Evolutionary conservation across 2,329 filamentous ascomycete species (phyloP), one percentile per base, ranked within the genome.

Genomic region (Ophiocordyceps camponoti-saundersi): DNA sequence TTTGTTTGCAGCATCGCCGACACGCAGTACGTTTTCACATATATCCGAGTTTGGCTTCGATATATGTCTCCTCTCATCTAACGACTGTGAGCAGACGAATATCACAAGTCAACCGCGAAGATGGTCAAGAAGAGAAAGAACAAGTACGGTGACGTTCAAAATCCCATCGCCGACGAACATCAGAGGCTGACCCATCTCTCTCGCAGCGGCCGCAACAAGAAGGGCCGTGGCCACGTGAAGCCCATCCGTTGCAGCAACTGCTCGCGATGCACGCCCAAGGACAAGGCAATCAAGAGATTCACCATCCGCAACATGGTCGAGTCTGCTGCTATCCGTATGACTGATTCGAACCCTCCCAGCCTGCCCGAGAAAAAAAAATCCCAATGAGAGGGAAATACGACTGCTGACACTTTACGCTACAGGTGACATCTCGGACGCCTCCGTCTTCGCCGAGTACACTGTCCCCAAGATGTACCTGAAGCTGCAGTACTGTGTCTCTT

Each of bases 401-500:
- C 11, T 29, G 26, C 26, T 29, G 26, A 29, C 26, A 29, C 11
- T 2, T 10, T 11, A 10, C 26, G 4, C 16, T 1, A n/a, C 65
- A 96, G 92, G 92, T 88, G 92, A 98, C 87, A 98, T 98, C 77
- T 95, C 89, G 59, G 92, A 98, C 71, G 92, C 93, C 66, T 96
- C 92, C 65, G 92, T 98, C 73, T 98, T 96, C 76, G 72, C 85
- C 65, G 92, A 98, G 78, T 98, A 98, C 80, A 89, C 88, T 61
- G 90, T 98, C 66, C 92, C 92, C 75, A 98, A 98, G 86, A 98
- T 98, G 93, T 98, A 98, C 86, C 79, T 98, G 75, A 98, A 98
- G 85, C 84, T 98, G 71, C 92, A 98, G 79, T 98, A 98, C 87
- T 98, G 92, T 73, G 92, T 98, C 68, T 96, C 90, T 73, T 98